Base-by-base conservation (phyloP, 1,284 basidiomycete genomes). In the Pseudozyma hubeiensis region DNA sequence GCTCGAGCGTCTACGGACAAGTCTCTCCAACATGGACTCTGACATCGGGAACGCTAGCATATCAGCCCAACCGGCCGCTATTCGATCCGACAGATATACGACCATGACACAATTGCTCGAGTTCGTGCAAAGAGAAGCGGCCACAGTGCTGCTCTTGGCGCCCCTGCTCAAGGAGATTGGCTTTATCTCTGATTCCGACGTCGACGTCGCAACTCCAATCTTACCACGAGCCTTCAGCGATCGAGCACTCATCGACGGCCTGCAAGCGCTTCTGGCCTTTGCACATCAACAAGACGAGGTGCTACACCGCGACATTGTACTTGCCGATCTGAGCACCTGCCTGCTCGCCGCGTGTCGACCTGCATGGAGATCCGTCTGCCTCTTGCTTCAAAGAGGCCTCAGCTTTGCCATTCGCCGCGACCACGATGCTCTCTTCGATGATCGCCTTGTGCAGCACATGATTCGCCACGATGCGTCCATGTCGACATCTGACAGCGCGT, bases 221-320 rank as follows among this genome's bases (percentile, higher is more conserved):
- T 34, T 53, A 11, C 31, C 40, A 24, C 55, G 52, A 11, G 34
- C 40, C 14, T 59, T 54, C 40, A 67, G 56, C 50, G 70, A 73
- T 48, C 63, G 62, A 13, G 64, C 58, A 4, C 60, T 75, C 29
- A 69, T 75, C 49, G 64, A 75, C 34, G 63, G 63, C 6, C 57
- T 75, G 16, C 72, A 75, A 61, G 66, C 66, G 5, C 24, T 64
- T 55, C 57, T 75, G 4, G 51, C 48, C 33, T 75, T 75, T 37
- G 66, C 64, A 8, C 59, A 61, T 31, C 66, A 65, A 30, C 63
- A 64, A 29, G 41, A 59, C 35, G 49, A 52, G 24, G 24, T 59
- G 5, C 53, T 50, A 10, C 37, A 64, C 24, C 44, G 49, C 30
- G 53, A 57, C 4, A 16, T 19, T 3, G 50, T 67, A 3, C 47